Evolutionary conservation across 2,329 filamentous ascomycete species (phyloP).

Genomic region (Talaromyces sp.): DNA sequence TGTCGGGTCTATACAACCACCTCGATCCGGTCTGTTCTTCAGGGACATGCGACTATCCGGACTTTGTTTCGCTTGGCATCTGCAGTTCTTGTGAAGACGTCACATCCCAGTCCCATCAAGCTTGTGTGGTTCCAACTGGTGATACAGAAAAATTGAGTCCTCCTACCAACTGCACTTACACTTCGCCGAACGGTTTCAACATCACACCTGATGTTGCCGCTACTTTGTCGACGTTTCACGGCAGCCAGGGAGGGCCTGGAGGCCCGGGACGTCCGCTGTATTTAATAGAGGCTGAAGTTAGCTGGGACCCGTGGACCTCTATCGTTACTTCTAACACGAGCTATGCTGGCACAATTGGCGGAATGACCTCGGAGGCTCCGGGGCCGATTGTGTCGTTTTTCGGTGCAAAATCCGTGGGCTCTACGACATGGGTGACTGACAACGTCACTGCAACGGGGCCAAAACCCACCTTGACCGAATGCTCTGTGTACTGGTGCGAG

Average conservation of each 20-base stretch:
- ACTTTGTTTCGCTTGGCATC: constrained; percentile 15
- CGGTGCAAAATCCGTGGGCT: no score
- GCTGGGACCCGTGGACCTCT: no score
- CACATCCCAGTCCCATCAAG: constrained; percentile 9
- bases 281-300: no score
- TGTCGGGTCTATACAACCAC: neutral
- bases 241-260: no score
- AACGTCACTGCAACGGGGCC: constrained; percentile 2
- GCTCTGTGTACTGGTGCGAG: constrained; percentile 12
- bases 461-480: constrained; percentile 12
- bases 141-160: neutral
- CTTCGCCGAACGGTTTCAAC: neutral
- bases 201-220: no score
- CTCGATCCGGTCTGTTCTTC: constrained; percentile 10
- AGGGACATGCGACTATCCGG: constrained; percentile 9
- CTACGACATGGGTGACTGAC: constrained; percentile 2
- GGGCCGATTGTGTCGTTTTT: no score
- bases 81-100: constrained; percentile 16
- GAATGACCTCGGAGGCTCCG: no score
- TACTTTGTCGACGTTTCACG: no score
- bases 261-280: no score
- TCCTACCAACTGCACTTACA: neutral
- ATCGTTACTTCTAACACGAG: no score
- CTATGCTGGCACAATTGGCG: no score
- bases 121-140: neutral